phyloP scores from a whole-genome alignment of 2,329 filamentous ascomycete species.

The Stemphylium vesicarium region DNA sequence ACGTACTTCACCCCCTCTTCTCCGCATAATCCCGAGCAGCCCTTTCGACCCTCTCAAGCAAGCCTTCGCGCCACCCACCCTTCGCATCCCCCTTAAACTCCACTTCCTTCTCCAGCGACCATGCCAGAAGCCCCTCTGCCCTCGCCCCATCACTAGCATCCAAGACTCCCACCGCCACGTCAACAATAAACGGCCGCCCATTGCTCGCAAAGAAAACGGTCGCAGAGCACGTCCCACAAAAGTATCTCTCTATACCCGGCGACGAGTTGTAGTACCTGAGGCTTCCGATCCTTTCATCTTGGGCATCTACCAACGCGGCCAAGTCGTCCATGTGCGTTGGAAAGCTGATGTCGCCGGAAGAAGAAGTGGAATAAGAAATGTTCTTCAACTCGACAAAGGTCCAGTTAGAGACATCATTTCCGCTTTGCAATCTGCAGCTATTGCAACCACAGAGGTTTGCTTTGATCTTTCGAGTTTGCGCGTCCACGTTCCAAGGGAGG shows the following conservation, averaged over 20 bases:
- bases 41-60: conserved; percentile 41
- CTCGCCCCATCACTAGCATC: conserved; percentile 55
- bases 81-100: conserved; percentile 40
- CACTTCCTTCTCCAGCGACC: conserved; percentile 47
- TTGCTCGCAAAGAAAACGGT: conserved; percentile 55
- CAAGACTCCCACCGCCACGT: conserved; percentile 56
- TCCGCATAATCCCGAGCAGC: conserved; percentile 47
- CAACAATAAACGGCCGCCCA: conserved; percentile 49
- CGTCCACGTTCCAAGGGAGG: conserved; percentile 55
- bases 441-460: conserved; percentile 55
- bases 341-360: conserved; percentile 29
- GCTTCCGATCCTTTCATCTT: conserved; percentile 52
- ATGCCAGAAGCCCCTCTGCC: conserved; percentile 54
- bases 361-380: conserved; percentile 45
- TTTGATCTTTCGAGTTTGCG: conserved; percentile 50
- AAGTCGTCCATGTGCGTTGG: conserved; percentile 43
- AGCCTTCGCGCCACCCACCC: conserved; percentile 52
- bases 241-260: conserved; percentile 55
- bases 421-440: conserved; percentile 55
- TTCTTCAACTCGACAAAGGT: conserved; percentile 52
- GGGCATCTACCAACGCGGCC: conserved; percentile 42
- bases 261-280: conserved; percentile 55
- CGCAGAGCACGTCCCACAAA: conserved; percentile 58
- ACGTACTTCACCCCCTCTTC: conserved; percentile 15
- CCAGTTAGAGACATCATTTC: conserved; percentile 56